A percentile compares a stretch with the other conserved stretches of the same genome.
Evolutionary conservation across 2,329 filamentous ascomycete species (phyloP).

Genomic region (Microsporum audouinii): DNA sequence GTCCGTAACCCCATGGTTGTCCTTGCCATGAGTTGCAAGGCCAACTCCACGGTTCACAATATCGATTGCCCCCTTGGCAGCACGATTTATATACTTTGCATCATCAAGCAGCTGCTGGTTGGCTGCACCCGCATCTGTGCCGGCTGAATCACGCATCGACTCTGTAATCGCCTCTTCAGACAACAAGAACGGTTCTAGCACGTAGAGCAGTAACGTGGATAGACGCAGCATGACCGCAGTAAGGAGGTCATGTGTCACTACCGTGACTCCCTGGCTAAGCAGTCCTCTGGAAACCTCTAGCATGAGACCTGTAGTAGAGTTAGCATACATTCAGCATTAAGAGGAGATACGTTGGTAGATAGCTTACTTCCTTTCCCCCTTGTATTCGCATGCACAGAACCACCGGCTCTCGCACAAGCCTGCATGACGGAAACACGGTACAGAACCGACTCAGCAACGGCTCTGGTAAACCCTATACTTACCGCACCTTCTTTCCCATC

Average conservation of each 20-base stretch:
- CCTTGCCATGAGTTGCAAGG: not conserved
- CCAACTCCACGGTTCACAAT: conserved; percentile 15
- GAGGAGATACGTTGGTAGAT: not conserved
- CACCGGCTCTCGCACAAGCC: not conserved
- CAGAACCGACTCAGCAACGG: not conserved
- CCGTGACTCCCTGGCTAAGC: conserved; percentile 74
- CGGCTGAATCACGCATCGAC: conserved; percentile 23
- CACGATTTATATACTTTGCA: conserved; percentile 20
- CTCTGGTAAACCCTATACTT: not conserved
- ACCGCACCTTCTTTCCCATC: not conserved
- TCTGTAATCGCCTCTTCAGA: conserved; percentile 29
- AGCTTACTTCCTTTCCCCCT: not conserved
- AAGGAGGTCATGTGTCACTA: conserved; percentile 71
- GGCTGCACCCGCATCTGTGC: conserved; percentile 27
- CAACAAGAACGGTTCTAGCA: conserved; percentile 39
- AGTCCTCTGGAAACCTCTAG: conserved; percentile 74
- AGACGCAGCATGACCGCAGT: conserved; percentile 57
- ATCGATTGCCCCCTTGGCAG: conserved; percentile 25
- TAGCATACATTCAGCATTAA: conserved; percentile 22
- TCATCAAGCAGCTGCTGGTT: not conserved
- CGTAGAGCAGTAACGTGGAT: conserved; percentile 46
- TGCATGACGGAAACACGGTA: not conserved
- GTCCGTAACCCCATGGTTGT: conserved; percentile 17
- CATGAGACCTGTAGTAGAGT: conserved; percentile 57
- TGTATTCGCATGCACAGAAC: not conserved